Percentiles rank a stretch among this genome's conserved stretches.
These are phyloP conservation scores for Penicillium longicatenatum DNA, from an alignment of 495 filamentous ascomycete genomes.

Conservation along the genomic window DNA sequence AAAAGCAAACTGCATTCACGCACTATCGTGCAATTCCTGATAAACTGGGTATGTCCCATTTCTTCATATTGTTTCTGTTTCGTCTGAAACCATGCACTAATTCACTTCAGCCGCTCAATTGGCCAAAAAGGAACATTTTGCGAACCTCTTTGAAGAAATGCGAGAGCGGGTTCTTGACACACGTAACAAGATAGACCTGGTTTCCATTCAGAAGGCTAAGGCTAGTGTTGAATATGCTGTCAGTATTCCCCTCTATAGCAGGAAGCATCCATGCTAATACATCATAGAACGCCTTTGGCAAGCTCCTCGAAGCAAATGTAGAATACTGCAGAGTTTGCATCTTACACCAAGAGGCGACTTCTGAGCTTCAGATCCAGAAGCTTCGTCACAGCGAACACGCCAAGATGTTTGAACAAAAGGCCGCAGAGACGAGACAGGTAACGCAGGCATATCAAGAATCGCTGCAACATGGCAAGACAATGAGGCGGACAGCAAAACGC, in stretches of 20 bases:
- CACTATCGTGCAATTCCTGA: constrained; percentile 68
- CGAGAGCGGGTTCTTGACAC: constrained; percentile 43
- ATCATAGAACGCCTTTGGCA: constrained; percentile 57
- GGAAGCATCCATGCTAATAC: constrained; percentile 11
- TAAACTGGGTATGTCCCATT: constrained; percentile 61
- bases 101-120: constrained; percentile 52
- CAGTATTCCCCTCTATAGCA: constrained; percentile 22
- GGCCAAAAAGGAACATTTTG: constrained; percentile 44
- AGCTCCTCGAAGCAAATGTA: constrained; percentile 60
- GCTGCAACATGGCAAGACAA: constrained; percentile 32
- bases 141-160: constrained; percentile 45
- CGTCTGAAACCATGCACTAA: constrained; percentile 14
- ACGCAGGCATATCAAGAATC: constrained; percentile 30
- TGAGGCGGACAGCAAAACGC: constrained; percentile 40
- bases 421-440: constrained; percentile 40
- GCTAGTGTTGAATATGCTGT: constrained; percentile 66
- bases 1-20: constrained; percentile 60
- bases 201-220: constrained; percentile 63
- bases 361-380: constrained; percentile 68
- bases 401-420: constrained; percentile 51
- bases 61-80: background rate
- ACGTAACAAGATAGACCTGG: constrained; percentile 53
- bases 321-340: constrained; percentile 68
- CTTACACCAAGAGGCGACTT: constrained; percentile 73
- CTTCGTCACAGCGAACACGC: constrained; percentile 61